Evolutionary conservation across 2,329 filamentous ascomycete species (phyloP), one percentile per base, ranked within the genome.

Genomic region (Aureobasidium melanogenum): DNA sequence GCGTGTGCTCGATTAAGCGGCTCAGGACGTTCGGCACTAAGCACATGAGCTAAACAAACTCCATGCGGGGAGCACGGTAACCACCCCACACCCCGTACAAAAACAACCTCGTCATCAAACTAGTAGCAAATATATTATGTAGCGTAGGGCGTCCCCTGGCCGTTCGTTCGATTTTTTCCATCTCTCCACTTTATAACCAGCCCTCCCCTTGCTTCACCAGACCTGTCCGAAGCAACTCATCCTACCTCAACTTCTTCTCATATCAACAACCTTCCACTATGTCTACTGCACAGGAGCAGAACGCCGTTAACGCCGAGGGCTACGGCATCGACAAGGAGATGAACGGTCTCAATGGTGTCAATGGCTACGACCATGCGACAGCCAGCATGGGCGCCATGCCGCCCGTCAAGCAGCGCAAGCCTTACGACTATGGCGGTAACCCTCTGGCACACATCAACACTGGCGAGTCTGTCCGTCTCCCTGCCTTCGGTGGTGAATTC

Each of bases 401-500:
- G 61, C 63, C 17, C 61, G n/a, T 71, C 47, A 74, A 71, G 67
- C 72, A 76, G 66, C 75, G 77, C 67, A 72, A 71, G 64, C 77
- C 76, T 1, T 79, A 79, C 67, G 77, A 79, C 68, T 80, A 80
- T 67, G 68, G 78, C 66, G 79, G 79, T 64, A 81, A 81, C 68
- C 79, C 79, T 43, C 75, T 81, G 32, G 77, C 77, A n/a, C 77
- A 80, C 65, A 68, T 76, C 67, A 74, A 74, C 63, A 80, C 78
- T 62, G 78, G 78, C 66, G 75, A 80, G 55, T 75, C 76, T n/a
- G 73, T 74, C 8, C 76, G 77, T 38, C 72, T 80, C 17, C 69
- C 73, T 34, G 77, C 79, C 50, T 81, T 81, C 59, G 79, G 79
- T 69, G 79, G 79, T 73, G 77, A 79, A 66, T 79, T 80, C 67